These are phyloP conservation scores for Calonectria pseudoreteaudii DNA, from an alignment of 2,329 filamentous ascomycete genomes.

Conservation along the genomic window DNA sequence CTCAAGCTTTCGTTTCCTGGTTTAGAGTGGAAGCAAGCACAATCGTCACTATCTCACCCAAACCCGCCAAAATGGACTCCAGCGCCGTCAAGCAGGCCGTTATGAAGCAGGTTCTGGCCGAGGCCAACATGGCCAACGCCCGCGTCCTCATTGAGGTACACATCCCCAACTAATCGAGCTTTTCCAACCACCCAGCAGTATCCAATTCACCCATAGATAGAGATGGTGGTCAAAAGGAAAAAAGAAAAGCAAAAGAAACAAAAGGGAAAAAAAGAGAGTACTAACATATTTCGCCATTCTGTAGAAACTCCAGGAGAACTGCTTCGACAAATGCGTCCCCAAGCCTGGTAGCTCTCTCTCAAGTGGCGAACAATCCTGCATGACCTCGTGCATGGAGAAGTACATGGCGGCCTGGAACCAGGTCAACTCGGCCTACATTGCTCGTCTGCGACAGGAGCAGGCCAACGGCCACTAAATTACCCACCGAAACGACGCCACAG, in stretches of 20 bases:
- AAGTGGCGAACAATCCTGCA: conserved; percentile 76
- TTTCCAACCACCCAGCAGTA: not conserved
- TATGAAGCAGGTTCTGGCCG: conserved; percentile 72
- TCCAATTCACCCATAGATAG: not conserved
- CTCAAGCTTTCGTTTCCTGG: conserved; percentile 29
- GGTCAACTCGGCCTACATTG: conserved; percentile 76
- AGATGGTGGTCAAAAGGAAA: not conserved
- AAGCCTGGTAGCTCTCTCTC: conserved; percentile 76
- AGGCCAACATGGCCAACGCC: conserved; percentile 76
- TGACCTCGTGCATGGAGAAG: conserved; percentile 85
- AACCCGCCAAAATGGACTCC: conserved; percentile 65
- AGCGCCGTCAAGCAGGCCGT: conserved; percentile 70
- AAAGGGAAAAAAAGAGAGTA: not conserved
- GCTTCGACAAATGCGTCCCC: conserved; percentile 82
- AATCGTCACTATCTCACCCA: conserved; percentile 35
- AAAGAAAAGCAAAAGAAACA: not conserved
- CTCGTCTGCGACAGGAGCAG: conserved; percentile 70
- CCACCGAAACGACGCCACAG: not conserved
- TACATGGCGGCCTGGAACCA: conserved; percentile 86
- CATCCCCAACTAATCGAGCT: conserved; percentile 15
- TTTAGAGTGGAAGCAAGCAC: conserved; percentile 16
- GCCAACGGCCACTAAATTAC: conserved; percentile 39
- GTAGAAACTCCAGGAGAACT: conserved; percentile 84
- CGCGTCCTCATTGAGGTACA: conserved; percentile 75
- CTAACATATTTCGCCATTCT: conserved; percentile 18